Conservation (phyloP, 768 basidiomycete genomes). For the Rickenella mellea region DNA sequence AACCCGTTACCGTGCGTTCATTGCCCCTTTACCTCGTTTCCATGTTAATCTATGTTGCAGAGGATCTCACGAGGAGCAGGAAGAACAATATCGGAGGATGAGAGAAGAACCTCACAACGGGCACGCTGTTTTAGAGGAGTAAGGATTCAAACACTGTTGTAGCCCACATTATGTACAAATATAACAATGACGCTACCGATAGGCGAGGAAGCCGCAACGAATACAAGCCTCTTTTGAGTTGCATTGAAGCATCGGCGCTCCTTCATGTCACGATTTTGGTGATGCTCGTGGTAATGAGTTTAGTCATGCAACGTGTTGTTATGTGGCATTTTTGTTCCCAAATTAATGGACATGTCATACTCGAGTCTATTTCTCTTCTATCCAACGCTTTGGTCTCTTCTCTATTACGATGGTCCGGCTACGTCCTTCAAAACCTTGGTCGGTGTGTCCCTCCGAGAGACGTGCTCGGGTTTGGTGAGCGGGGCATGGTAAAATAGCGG, state of each 20-base stretch:
- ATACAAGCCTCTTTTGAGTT: too few relatives aligned
- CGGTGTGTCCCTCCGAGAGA: conserved; percentile 38
- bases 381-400: conserved; percentile 69
- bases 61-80: conserved; percentile 54
- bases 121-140: not conserved
- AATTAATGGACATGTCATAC: too few relatives aligned
- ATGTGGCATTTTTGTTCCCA: too few relatives aligned
- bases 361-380: conserved; percentile 59
- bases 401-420: conserved; percentile 34
- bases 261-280: too few relatives aligned
- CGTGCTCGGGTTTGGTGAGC: conserved; percentile 50
- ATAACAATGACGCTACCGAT: too few relatives aligned
- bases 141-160: too few relatives aligned
- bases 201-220: too few relatives aligned
- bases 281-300: too few relatives aligned
- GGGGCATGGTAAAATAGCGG: conserved; percentile 72
- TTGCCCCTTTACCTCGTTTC: conserved; percentile 5
- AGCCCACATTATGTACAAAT: too few relatives aligned
- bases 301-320: too few relatives aligned
- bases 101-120: not conserved
- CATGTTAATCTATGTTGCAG: conserved; percentile 26
- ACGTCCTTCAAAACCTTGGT: conserved; percentile 13
- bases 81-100: conserved; percentile 36
- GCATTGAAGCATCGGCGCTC: too few relatives aligned
- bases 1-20: conserved; percentile 43